Evolutionary conservation across 306 rosid genomes (phyloP).

Genomic region (Sesbania bispinosa): DNA sequence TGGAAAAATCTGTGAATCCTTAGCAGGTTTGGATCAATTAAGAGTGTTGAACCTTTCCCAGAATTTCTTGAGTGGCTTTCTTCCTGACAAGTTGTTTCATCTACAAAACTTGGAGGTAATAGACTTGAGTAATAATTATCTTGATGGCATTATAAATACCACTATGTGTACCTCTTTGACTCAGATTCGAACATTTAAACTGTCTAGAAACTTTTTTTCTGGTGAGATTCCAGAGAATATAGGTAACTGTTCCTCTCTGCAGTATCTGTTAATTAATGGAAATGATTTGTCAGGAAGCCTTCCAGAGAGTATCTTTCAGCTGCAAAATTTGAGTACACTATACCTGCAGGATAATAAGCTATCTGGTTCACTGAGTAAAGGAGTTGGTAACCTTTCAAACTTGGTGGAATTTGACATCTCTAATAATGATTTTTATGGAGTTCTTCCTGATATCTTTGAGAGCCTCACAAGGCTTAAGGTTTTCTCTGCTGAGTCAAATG

Average conservation of each 20-base stretch:
- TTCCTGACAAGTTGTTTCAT: conserved; percentile 23
- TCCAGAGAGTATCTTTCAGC: conserved; percentile 21
- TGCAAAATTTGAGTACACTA: conserved; percentile 17
- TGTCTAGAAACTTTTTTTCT: conserved; percentile 21
- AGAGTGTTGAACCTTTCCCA: conserved; percentile 28
- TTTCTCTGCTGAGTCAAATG: conserved; percentile 18
- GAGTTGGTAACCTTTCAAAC: conserved; percentile 18
- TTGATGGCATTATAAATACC: conserved; percentile 7
- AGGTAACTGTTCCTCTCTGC: conserved; percentile 21
- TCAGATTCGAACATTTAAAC: background rate
- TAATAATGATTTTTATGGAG: conserved; percentile 15
- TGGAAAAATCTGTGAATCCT: conserved; percentile 22
- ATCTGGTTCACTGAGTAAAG: conserved; percentile 5
- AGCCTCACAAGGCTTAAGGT: conserved; percentile 16
- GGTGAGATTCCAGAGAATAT: conserved; percentile 22
- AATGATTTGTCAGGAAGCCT: conserved; percentile 22
- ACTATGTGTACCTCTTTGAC: background rate
- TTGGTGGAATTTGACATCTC: conserved; percentile 26
- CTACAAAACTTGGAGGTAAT: conserved; percentile 25
- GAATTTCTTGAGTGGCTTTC: conserved; percentile 18
- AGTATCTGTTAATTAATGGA: conserved; percentile 13
- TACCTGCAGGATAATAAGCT: conserved; percentile 18
- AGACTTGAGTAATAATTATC: conserved; percentile 22
- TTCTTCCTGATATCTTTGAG: conserved; percentile 24
- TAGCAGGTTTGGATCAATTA: conserved; percentile 29